Percentiles rank a stretch among this genome's conserved stretches.
phyloP scores from a whole-genome alignment of 768 basidiomycete species.

The Lyophyllum semitale region DNA sequence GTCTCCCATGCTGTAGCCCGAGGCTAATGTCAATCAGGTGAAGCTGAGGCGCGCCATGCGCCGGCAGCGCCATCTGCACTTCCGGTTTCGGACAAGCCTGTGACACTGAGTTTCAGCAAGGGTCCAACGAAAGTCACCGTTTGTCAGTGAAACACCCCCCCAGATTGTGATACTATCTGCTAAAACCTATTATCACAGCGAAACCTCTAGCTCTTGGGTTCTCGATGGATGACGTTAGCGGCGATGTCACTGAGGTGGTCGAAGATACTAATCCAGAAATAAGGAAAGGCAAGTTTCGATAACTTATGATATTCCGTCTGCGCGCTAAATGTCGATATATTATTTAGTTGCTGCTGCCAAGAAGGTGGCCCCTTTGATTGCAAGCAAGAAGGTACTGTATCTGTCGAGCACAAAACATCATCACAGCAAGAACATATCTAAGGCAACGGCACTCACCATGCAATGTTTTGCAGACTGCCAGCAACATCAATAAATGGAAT shows the following conservation, averaged over 20 bases:
- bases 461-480: slow-evolving; percentile 60
- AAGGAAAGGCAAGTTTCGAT: slow-evolving; percentile 51
- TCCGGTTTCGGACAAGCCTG: slow-evolving; percentile 79
- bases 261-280: slow-evolving; percentile 45
- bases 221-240: slow-evolving; percentile 60
- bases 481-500: slow-evolving; percentile 97
- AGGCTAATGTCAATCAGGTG: slow-evolving; percentile 3
- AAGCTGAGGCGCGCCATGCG: slow-evolving; percentile 34
- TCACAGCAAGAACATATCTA: neutral
- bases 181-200: slow-evolving; percentile 19
- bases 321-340: neutral
- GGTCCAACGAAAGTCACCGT: slow-evolving; percentile 34
- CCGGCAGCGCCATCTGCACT: slow-evolving; percentile 61
- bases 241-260: slow-evolving; percentile 40
- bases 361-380: slow-evolving; percentile 80
- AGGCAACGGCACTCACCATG: slow-evolving; percentile 9
- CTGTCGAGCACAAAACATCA: neutral
- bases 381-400: slow-evolving; percentile 75
- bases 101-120: slow-evolving; percentile 76
- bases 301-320: neutral
- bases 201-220: slow-evolving; percentile 61
- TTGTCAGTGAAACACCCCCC: slow-evolving; percentile 16
- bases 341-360: slow-evolving; percentile 45
- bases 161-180: neutral
- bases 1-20: neutral